phyloP scores from a whole-genome alignment of 1,284 basidiomycete genomes.

The Kalmanozyma brasiliensis region DNA sequence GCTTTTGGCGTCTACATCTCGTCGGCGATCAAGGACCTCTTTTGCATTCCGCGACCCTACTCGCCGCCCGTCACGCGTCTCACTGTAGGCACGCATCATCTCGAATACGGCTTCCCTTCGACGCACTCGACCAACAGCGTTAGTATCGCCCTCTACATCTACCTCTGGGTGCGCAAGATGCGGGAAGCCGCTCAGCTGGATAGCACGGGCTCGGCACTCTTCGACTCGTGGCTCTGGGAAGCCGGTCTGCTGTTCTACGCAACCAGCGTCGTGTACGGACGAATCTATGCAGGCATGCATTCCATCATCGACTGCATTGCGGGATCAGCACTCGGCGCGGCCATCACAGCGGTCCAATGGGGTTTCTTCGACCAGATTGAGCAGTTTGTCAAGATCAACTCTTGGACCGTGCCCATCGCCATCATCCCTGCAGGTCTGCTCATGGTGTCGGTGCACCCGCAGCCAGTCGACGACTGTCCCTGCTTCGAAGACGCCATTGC shows the following conservation, averaged over 20 bases:
- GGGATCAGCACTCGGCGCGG: conserved; percentile 63
- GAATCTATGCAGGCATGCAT: conserved; percentile 76
- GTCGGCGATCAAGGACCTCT: conserved; percentile 86
- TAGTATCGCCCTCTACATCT: conserved; percentile 75
- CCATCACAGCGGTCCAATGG: conserved; percentile 69
- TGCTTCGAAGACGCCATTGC: conserved; percentile 99
- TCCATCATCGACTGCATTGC: conserved; percentile 66
- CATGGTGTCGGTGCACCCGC: conserved; percentile 84
- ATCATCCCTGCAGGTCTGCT: conserved; percentile 77
- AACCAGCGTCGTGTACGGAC: conserved; percentile 84
- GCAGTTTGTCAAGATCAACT: conserved; percentile 68
- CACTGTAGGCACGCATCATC: conserved; percentile 69
- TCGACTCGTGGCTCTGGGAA: conserved; percentile 51
- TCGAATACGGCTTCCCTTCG: conserved; percentile 88
- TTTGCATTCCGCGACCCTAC: conserved; percentile 90
- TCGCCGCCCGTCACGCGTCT: conserved; percentile 88
- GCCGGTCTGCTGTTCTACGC: conserved; percentile 61
- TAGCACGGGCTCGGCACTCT: conserved; percentile 1
- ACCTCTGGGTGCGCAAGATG: conserved; percentile 49
- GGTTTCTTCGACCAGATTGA: conserved; percentile 66
- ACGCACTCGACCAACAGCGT: conserved; percentile 93
- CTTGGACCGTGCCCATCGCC: conserved; percentile 75
- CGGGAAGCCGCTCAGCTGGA: conserved; percentile 6
- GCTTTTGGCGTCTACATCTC: conserved; percentile 84
- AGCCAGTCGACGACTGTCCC: conserved; percentile 88